These are phyloP conservation scores for Microstegium vimineum DNA, from an alignment of 176 grass and related monocot species.

Conservation along the genomic window DNA sequence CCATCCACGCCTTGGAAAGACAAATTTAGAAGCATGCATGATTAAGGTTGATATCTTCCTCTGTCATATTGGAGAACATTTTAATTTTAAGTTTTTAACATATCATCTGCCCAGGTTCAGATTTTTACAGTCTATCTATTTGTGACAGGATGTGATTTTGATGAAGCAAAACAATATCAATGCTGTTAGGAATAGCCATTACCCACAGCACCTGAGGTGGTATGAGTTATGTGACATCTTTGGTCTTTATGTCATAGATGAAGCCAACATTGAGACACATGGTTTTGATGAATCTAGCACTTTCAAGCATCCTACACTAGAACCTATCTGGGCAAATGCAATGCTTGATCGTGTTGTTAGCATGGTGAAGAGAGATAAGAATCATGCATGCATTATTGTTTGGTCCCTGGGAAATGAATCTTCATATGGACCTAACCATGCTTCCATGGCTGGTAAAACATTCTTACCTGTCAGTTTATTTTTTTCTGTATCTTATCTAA, in stretches of 20 bases:
- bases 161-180: slow-evolving; percentile 99
- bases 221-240: slow-evolving; percentile 96
- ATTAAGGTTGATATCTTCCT: slow-evolving; percentile 65
- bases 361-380: slow-evolving; percentile 99
- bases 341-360: slow-evolving; percentile 89
- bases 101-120: slow-evolving; percentile 2
- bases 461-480: not conserved
- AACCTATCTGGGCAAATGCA: slow-evolving; percentile 70
- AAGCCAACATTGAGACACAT: slow-evolving; percentile 96
- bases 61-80: slow-evolving; percentile 4
- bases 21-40: slow-evolving; percentile 97
- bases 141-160: slow-evolving; percentile 77
- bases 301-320: slow-evolving; percentile 90
- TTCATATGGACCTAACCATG: slow-evolving; percentile 87
- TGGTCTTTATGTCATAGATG: slow-evolving; percentile 91
- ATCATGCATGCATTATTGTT: slow-evolving; percentile 86
- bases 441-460: slow-evolving; percentile 78
- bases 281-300: slow-evolving; percentile 69
- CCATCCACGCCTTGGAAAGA: slow-evolving; percentile 91
- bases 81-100: not conserved
- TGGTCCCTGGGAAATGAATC: slow-evolving; percentile 98
- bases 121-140: slow-evolving; percentile 21
- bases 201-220: slow-evolving; percentile 92
- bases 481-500: slow-evolving; percentile 21
- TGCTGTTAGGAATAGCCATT: slow-evolving; percentile 95